Base-by-base conservation (phyloP, 768 basidiomycete genomes). In the Heimioporus sp. region DNA sequence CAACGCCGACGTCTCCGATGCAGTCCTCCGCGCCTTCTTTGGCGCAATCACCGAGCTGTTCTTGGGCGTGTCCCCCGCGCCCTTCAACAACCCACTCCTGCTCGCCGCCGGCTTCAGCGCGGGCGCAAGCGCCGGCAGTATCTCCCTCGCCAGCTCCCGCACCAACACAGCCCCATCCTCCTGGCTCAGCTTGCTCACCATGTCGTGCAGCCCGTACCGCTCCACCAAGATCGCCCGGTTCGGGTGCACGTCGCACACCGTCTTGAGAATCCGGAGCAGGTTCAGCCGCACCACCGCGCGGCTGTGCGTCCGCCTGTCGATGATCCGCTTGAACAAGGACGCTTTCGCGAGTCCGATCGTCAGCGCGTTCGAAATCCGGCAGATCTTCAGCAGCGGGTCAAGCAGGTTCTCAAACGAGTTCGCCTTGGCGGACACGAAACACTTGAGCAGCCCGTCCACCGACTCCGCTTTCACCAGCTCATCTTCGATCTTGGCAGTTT, bases 111-210 rank as follows among this genome's bases (percentile, higher is more conserved):
- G 87, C 64, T 76, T 82, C 60, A 91, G 68, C 7, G 79, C 90
- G 3, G 90, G 89, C 35, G 80, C 80, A 39, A 93, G 76, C 0
- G 84, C 79, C 0, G 91, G 91, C 20, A 91, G 74, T 52, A 93
- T 91, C 69, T 93, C 91, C 59, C 87, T 79, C 17, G 92, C 92
- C 41, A 97, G 71, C 67, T 98, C 91, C 51, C 90, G 78, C 16
- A 97, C 93, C 28, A 99, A 79, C 16, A 98, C 87, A 0, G 96
- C 94, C 12, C 84, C 89, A 66, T 99, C 97, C 45, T 86, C 84
- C 56, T 83, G 80, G 63, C 90, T 91, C 44, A 98, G 73, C 54
- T 80, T 79, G 58, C 85, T 81, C 51, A 99, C 91, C 4, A 93
- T 83, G 32, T 85, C 87, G 51, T 88, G 76, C 46, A 96, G 71